Conservation (phyloP, 768 basidiomycete genomes). For the Termitomyces sp. region DNA sequence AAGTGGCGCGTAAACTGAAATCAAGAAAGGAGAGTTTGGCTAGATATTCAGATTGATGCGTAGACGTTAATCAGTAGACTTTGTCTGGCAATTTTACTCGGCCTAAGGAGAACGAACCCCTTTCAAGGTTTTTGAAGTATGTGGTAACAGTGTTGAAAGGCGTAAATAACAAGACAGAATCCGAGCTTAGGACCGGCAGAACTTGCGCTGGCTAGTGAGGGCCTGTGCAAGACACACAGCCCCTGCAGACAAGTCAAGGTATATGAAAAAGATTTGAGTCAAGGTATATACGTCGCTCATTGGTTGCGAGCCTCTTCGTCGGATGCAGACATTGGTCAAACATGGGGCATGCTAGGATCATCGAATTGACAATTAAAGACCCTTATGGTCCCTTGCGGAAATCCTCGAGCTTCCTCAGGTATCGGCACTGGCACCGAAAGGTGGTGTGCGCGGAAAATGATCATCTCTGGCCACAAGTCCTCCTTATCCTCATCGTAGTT, state of each 20-base stretch:
- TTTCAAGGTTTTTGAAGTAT: background rate
- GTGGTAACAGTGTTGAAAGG: background rate
- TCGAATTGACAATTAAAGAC: background rate
- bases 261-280: too few species aligned
- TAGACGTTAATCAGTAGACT: background rate
- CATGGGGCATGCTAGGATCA: background rate
- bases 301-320: too few species aligned
- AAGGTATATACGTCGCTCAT: background rate
- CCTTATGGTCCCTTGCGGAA: background rate
- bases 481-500: background rate
- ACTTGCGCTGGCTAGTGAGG: background rate
- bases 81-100: background rate
- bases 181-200: background rate
- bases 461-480: background rate
- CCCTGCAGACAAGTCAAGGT: too few species aligned
- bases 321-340: background rate
- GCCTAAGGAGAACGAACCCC: background rate
- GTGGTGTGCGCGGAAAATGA: background rate
- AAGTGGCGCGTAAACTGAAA: conserved; percentile 4
- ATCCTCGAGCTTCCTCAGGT: background rate
- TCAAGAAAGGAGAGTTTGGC: background rate
- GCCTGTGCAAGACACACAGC: too few species aligned
- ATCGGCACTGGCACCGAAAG: background rate
- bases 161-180: background rate
- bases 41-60: background rate